phyloP scores from a whole-genome alignment of 768 basidiomycete genomes.

The Phaffia australis region DNA sequence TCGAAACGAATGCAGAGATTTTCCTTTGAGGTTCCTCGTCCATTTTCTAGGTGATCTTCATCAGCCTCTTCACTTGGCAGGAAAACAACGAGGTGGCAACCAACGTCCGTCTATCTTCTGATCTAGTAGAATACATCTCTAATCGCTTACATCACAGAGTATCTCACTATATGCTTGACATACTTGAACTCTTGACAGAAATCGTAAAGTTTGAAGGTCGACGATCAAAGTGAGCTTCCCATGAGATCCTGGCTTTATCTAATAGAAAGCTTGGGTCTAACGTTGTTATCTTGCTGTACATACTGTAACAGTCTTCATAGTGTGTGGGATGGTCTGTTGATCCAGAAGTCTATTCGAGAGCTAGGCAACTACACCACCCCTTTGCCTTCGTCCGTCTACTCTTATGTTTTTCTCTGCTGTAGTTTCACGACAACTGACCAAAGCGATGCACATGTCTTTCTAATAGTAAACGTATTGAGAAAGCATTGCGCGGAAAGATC shows the following conservation, averaged over 20 bases:
- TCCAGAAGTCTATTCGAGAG: slow-evolving; percentile 68
- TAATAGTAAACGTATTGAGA: slow-evolving; percentile 49
- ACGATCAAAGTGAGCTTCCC: slow-evolving; percentile 50
- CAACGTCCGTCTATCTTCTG: slow-evolving; percentile 39
- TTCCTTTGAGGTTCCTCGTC: slow-evolving; percentile 81
- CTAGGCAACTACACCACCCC: slow-evolving; percentile 71
- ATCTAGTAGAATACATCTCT: neutral
- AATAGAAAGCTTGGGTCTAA: neutral
- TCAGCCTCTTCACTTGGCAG: slow-evolving; percentile 79
- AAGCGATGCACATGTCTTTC: too few species aligned
- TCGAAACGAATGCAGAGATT: slow-evolving; percentile 43
- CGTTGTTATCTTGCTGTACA: neutral
- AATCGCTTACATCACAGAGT: neutral
- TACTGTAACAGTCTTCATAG: slow-evolving; percentile 51
- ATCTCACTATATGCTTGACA: neutral
- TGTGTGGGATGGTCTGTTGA: slow-evolving; percentile 72
- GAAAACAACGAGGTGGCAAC: slow-evolving; percentile 80
- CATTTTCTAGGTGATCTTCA: slow-evolving; percentile 53
- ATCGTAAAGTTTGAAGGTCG: slow-evolving; percentile 64
- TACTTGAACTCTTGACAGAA: slow-evolving; percentile 32
- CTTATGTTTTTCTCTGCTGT: neutral
- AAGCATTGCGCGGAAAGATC: slow-evolving; percentile 49
- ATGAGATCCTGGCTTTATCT: neutral
- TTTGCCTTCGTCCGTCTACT: slow-evolving; percentile 46
- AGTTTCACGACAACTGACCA: too few species aligned